These are phyloP conservation scores for Yarrowia keelungensis DNA, from an alignment of 805 yeast genomes.

Conservation along the genomic window DNA sequence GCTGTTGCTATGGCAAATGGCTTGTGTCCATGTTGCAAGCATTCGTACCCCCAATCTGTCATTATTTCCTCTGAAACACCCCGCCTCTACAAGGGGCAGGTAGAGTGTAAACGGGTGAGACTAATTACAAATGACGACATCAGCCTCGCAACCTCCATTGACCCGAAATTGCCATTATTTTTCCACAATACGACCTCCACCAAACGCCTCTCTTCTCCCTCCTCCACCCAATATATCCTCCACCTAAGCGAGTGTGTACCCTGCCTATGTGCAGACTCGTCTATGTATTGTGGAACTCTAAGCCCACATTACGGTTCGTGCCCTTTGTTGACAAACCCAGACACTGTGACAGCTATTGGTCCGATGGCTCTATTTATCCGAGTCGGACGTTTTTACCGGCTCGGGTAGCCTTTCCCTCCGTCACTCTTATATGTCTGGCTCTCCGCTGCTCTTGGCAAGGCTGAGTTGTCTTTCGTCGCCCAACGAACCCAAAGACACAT, in stretches of 20 bases:
- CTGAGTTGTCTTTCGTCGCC: neutral
- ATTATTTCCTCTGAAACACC: too few relatives aligned
- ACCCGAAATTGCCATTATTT: neutral
- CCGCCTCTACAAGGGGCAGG: neutral
- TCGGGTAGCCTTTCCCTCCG: neutral
- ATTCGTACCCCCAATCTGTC: too few relatives aligned
- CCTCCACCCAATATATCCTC: neutral
- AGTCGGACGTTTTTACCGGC: neutral
- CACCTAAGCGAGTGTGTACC: neutral
- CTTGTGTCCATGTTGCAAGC: too few relatives aligned
- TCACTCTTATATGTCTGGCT: neutral
- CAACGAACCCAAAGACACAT: slow-evolving; percentile 29
- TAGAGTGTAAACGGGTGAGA: neutral
- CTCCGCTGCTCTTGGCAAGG: slow-evolving; percentile 12
- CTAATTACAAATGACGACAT: too few relatives aligned
- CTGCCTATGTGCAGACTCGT: neutral
- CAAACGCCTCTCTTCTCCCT: neutral
- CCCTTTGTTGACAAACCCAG: neutral
- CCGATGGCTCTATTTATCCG: neutral
- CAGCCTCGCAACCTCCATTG: neutral
- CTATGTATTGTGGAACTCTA: neutral
- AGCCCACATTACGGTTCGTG: neutral
- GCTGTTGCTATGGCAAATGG: too few relatives aligned
- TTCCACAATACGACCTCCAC: neutral
- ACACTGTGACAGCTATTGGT: neutral